A percentile compares a stretch with the other conserved stretches of the same genome.
phyloP scores from a whole-genome alignment of 2,329 filamentous ascomycete species.

The Dactylellina leptospora region DNA sequence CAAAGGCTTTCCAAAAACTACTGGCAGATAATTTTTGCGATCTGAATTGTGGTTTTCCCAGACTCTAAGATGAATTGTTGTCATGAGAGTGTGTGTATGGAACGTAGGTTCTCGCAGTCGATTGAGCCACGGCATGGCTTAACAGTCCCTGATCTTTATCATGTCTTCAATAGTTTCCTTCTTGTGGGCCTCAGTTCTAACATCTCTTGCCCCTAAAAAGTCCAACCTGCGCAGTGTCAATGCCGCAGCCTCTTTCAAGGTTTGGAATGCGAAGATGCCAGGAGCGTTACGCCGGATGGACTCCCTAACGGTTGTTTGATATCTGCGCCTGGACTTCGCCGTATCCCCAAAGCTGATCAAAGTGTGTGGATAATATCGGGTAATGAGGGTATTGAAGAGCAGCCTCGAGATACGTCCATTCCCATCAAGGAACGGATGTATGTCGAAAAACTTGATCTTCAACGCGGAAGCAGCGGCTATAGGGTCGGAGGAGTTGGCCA shows the following conservation, averaged over 20 bases:
- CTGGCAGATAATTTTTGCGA: too few relatives aligned
- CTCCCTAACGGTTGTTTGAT: slow-evolving; percentile 1
- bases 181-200: neutral
- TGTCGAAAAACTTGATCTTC: slow-evolving; percentile 28
- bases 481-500: neutral
- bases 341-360: slow-evolving; percentile 14
- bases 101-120: too few relatives aligned
- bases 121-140: too few relatives aligned
- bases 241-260: neutral
- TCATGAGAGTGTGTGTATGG: too few relatives aligned
- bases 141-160: neutral
- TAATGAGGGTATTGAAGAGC: slow-evolving; percentile 13
- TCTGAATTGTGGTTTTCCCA: too few relatives aligned
- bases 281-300: neutral
- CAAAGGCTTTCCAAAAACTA: too few relatives aligned
- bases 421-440: slow-evolving; percentile 27
- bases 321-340: neutral
- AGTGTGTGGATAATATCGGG: slow-evolving; percentile 7
- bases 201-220: neutral
- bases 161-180: neutral
- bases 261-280: slow-evolving; percentile 12
- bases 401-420: slow-evolving; percentile 24
- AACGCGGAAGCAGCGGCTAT: neutral
- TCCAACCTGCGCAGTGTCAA: neutral
- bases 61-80: too few relatives aligned